Percentiles rank a stretch among this genome's conserved stretches.
These are phyloP conservation scores for Lipomyces japonicus DNA, from an alignment of 805 yeast genomes.

Conservation along the genomic window DNA sequence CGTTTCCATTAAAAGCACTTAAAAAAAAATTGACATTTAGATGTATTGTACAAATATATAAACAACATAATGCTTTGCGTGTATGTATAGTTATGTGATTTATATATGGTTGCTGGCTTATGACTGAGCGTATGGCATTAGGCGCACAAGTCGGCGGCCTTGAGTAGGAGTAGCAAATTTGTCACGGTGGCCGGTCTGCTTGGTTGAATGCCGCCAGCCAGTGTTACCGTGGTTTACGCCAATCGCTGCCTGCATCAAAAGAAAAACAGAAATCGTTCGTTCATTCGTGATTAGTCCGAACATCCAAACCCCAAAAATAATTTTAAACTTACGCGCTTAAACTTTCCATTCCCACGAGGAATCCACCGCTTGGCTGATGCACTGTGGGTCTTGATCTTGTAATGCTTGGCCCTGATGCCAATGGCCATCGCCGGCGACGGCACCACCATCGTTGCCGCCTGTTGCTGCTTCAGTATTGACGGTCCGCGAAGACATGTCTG, in stretches of 20 bases:
- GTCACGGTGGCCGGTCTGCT: constrained; percentile 8
- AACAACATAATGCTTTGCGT: too few species aligned
- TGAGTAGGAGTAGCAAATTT: constrained; percentile 19
- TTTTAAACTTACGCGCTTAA: constrained; percentile 19
- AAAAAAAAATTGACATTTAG: too few species aligned
- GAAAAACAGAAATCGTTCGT: background rate
- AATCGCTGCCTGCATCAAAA: constrained; percentile 15
- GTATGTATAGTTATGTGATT: too few species aligned
- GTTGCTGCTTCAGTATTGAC: too few species aligned
- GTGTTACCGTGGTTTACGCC: constrained; percentile 24
- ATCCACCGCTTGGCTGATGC: constrained; percentile 25
- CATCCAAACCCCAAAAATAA: background rate
- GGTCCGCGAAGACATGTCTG: background rate
- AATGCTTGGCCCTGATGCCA: constrained; percentile 3
- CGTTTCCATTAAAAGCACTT: too few species aligned
- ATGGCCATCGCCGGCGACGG: background rate
- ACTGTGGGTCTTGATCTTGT: constrained; percentile 27
- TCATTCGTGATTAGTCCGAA: background rate
- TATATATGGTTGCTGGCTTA: too few species aligned
- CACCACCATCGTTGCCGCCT: background rate
- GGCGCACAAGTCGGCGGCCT: too few species aligned
- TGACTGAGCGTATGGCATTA: too few species aligned
- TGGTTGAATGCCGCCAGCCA: constrained; percentile 14
- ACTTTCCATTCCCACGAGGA: constrained; percentile 23
- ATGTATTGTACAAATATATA: too few species aligned